A percentile compares a stretch with the other conserved stretches of the same genome.
phyloP scores from a whole-genome alignment of 78 protist species.

The Bodo saltans region DNA sequence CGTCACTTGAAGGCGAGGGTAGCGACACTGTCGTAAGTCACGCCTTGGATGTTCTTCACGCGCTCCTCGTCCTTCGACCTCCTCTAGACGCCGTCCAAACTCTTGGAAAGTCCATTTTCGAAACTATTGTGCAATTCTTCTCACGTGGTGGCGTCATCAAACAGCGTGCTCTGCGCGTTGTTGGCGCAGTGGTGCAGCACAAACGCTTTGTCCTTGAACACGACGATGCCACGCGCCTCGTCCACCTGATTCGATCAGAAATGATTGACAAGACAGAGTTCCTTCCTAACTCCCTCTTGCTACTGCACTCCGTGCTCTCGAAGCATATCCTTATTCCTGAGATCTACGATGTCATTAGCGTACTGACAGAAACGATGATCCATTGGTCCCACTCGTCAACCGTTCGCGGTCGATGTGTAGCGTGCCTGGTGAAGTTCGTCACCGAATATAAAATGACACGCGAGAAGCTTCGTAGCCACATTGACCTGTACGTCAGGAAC shows the following conservation, averaged over 20 bases:
- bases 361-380: not conserved
- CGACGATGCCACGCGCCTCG: not conserved
- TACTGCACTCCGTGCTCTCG: not conserved
- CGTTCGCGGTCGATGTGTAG: not conserved
- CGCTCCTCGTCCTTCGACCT: not conserved
- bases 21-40: constrained; percentile 1
- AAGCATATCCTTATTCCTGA: not conserved
- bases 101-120: not conserved
- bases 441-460: constrained; percentile 15
- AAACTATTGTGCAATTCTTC: not conserved
- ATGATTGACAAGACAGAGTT: not conserved
- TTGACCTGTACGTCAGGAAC: constrained; percentile 5
- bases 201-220: not conserved
- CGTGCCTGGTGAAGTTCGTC: constrained; percentile 4
- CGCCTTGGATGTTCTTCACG: constrained; percentile 1
- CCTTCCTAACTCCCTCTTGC: not conserved
- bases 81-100: not conserved
- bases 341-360: constrained; percentile 2
- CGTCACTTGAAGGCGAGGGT: constrained; percentile 2
- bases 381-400: not conserved
- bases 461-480: constrained; percentile 13
- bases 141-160: constrained; percentile 1
- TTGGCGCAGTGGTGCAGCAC: constrained; percentile 8
- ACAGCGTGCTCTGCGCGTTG: not conserved
- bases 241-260: not conserved